Conservation (phyloP, 345 rosid genomes). For the Dipteronia sinensis region DNA sequence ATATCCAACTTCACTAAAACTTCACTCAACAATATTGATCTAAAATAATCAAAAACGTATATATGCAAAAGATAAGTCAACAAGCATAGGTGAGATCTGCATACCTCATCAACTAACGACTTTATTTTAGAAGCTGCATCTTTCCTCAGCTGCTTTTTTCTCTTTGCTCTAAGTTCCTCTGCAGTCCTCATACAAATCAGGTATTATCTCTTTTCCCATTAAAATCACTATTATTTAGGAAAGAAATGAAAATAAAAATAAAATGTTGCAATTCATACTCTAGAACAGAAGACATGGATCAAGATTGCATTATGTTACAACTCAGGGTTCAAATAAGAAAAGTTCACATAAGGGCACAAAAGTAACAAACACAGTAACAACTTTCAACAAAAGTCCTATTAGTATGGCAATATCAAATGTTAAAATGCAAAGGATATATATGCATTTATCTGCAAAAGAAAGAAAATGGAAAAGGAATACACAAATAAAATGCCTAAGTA, state of each 20-base stretch:
- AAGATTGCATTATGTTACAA: not conserved
- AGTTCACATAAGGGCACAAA: not conserved
- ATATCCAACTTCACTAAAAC: not conserved
- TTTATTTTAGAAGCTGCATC: conserved; percentile 88
- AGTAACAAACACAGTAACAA: not conserved
- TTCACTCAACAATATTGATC: not conserved
- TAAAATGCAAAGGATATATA: not conserved
- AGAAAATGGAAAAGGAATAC: not conserved
- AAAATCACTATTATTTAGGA: not conserved
- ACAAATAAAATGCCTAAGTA: conserved; percentile 9
- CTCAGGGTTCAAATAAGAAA: not conserved
- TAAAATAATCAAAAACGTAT: not conserved
- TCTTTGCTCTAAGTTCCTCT: conserved; percentile 90
- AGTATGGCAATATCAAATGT: not conserved
- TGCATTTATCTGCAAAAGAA: not conserved
- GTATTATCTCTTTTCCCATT: conserved; percentile 11
- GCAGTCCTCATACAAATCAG: conserved; percentile 39
- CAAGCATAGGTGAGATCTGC: conserved; percentile 1
- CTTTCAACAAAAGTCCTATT: not conserved
- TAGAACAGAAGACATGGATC: not conserved
- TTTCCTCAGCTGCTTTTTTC: conserved; percentile 96
- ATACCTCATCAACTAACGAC: conserved; percentile 93
- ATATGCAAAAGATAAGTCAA: not conserved
- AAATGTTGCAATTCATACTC: not conserved
- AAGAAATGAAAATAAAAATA: not conserved